Conservation (phyloP, 768 basidiomycete species). For the Cubamyces lactineus region DNA sequence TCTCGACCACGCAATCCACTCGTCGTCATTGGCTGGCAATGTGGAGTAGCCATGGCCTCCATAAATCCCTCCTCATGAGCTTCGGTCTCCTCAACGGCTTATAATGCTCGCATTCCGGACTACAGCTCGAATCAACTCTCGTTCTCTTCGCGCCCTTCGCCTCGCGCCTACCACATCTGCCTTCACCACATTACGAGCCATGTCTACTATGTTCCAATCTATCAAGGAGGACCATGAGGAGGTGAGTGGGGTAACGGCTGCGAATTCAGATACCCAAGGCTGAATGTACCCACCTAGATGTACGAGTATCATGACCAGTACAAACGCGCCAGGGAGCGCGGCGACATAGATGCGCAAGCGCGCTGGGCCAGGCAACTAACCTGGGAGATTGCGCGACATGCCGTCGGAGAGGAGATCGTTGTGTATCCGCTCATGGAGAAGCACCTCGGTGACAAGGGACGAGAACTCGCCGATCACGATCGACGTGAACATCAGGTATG, state of each 20-base stretch:
- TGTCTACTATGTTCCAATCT: slow-evolving; percentile 43
- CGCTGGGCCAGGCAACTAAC: slow-evolving; percentile 59
- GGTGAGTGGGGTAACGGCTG: slow-evolving; percentile 31
- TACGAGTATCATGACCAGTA: slow-evolving; percentile 59
- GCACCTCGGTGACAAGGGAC: slow-evolving; percentile 55
- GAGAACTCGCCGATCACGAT: slow-evolving; percentile 55
- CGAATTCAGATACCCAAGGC: background rate
- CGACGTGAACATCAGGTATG: slow-evolving; percentile 58
- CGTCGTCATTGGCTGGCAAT: slow-evolving; percentile 5
- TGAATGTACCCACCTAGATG: slow-evolving; percentile 43
- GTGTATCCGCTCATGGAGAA: slow-evolving; percentile 66
- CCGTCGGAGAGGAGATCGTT: slow-evolving; percentile 64
- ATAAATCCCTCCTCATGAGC: background rate
- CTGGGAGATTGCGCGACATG: slow-evolving; percentile 66
- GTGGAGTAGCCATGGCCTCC: slow-evolving; percentile 7
- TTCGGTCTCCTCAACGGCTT: background rate
- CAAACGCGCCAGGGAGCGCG: slow-evolving; percentile 36
- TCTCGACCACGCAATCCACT: background rate
- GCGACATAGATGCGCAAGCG: slow-evolving; percentile 49
- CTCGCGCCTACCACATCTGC: background rate
- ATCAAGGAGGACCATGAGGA: slow-evolving; percentile 55
- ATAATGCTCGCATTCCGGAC: slow-evolving; percentile 12
- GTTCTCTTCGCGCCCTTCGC: background rate
- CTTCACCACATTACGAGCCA: slow-evolving; percentile 14
- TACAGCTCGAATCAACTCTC: background rate